Conservation (phyloP, 1,284 basidiomycete species). For the Cystobasidium pallidum region DNA sequence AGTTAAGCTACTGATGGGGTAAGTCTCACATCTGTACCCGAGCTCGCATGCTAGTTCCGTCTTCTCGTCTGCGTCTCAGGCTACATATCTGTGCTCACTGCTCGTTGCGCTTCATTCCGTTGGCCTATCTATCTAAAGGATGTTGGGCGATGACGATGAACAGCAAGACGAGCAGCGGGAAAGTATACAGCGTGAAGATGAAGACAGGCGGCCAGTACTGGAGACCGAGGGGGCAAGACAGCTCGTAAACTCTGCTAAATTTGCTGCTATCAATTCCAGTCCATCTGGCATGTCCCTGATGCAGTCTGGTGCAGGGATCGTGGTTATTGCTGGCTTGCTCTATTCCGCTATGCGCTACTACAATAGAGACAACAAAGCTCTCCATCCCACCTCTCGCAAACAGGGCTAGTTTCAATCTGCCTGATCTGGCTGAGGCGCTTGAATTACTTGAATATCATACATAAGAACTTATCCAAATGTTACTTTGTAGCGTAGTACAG, state of each 20-base stretch:
- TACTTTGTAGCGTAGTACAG: conserved; percentile 1
- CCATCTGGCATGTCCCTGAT: conserved; percentile 38
- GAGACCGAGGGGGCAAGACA: neutral
- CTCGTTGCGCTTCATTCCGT: neutral
- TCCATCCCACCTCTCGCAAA: conserved; percentile 6
- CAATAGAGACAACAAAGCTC: conserved; percentile 22
- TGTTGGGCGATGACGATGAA: conserved; percentile 7
- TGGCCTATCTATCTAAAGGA: conserved; percentile 18
- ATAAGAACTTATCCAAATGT: neutral
- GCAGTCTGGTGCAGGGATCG: conserved; percentile 33
- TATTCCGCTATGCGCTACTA: conserved; percentile 35
- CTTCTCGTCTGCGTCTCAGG: neutral
- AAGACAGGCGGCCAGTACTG: neutral
- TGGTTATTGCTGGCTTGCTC: conserved; percentile 28
- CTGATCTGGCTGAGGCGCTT: neutral
- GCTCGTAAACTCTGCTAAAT: conserved; percentile 39
- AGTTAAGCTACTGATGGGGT: conserved; percentile 28
- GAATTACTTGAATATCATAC: neutral
- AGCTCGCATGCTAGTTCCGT: neutral
- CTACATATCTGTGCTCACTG: conserved; percentile 1
- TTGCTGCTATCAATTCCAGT: conserved; percentile 29
- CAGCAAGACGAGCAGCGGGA: neutral
- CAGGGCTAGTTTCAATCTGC: neutral
- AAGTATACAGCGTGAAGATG: neutral
- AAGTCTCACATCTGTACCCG: conserved; percentile 7